Base-by-base conservation (phyloP, 129 eudicot genomes). In the Kitagawia praeruptora region DNA sequence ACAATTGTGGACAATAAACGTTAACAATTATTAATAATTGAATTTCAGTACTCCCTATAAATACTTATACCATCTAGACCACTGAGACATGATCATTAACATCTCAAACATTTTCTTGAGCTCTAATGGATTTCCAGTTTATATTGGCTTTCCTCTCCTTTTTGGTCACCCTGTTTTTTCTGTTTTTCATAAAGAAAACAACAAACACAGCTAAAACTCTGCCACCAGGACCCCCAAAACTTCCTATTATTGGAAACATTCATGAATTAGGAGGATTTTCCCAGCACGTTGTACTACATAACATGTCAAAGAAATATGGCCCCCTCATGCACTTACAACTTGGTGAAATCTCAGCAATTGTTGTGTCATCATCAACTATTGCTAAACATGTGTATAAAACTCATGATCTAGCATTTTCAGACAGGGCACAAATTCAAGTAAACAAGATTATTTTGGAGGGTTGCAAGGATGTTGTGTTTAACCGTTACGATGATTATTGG, bases 401-500 rank as follows among this genome's bases (percentile, higher is more conserved):
- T 9, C 71, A 64, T 64, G 71, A 64, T 64, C 71, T 64, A 27
- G 71, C 71, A 25, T 64, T 64, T 64, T 64, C 71, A 3, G 71
- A 64, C 15, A 23, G 71, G 34, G 71, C 71, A 28, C 71, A 27
- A 27, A 6, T 64, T 27, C 71, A 64, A 64, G 34, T 64, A 28
- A 64, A 14, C 71, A 64, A 28, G 37, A 64, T 64, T 64, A 28
- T 28, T 3, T 64, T 64, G 37, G 16, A 28, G 2, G 70, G 31
- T n/a, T 64, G 38, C 31, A 64, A 64, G 31, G 71, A 64, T 28
- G 39, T 64, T 64, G 71, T 64, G 34, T 64, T 64, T 18, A 64
- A 64, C 31, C 16, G 27, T 13, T 64, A 64, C 5, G 66, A 56
- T 56, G 66, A 56, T 21, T 56, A 56, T 56, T 56, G 66, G 66